Base-by-base conservation (phyloP, 257 asterid genomes). In the Capsicum chinense region DNA sequence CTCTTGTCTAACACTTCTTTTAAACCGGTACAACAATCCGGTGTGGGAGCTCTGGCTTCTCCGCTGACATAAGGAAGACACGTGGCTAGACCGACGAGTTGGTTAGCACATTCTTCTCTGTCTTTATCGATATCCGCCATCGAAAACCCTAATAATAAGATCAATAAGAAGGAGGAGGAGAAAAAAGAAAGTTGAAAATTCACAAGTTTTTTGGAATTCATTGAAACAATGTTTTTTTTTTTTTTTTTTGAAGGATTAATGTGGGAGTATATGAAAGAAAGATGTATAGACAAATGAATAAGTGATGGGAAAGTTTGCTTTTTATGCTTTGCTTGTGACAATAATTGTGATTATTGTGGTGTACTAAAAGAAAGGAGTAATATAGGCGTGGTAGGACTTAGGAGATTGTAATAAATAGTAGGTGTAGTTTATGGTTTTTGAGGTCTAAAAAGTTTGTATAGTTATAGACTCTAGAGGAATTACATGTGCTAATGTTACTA, bases 41-140 rank as follows among this genome's bases (percentile, higher is more conserved):
- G 67, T 0, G 97, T 87, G 6, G 98, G 98, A 5, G 85, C 78
- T 78, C 79, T 92, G 1, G 94, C 87, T 5, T 90, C 90, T 4
- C 94, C 93, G 26, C 90, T 83, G 54, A 93, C 98, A 56, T 88
- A 93, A 13, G 97, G 93, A 13, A 95, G 91, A 84, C 98, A 95
- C 1, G 97, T 90, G 3, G 93, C 95, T 1, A 93, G 12, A 21
- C 93, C 93, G 5, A 90, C 86, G 11, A 95, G 69, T 12, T 88
- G 88, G 39, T 87, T 84, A 7, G 88, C 92, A 81, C 98, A 95
- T 83, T 89, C 89, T 9, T 86, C 89, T 76, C 76, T 92, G 42
- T 95, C 98, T 79, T 92, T 83, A 3, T 68, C 86, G 56, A 92
- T 5, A 87, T 90, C 95, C 54, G 94, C 82, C 1, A n/a, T 44